A percentile compares a stretch with the other conserved stretches of the same genome.
These are phyloP conservation scores for Cadophora sp. DNA, from an alignment of 2,329 filamentous ascomycete species.

Conservation along the genomic window DNA sequence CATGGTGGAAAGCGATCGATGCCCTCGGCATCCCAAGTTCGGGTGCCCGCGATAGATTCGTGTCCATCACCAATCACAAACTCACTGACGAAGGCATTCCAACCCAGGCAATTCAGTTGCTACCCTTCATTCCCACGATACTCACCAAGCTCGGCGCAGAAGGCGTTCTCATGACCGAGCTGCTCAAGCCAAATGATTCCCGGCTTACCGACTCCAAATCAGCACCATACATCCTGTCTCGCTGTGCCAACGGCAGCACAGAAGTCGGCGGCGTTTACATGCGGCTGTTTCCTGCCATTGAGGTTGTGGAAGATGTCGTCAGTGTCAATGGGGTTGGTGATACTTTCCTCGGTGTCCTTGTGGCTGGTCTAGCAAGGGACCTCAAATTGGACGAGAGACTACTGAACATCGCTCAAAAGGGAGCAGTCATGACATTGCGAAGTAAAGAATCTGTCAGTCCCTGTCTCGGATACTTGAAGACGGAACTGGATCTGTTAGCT, in stretches of 20 bases:
- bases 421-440: slow-evolving; percentile 79
- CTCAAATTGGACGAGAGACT: slow-evolving; percentile 59
- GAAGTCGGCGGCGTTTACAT: slow-evolving; percentile 83
- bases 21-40: slow-evolving; percentile 75
- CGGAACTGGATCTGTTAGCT: slow-evolving; percentile 30
- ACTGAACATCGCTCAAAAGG: slow-evolving; percentile 81
- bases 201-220: slow-evolving; percentile 67
- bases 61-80: slow-evolving; percentile 67
- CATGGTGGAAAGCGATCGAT: slow-evolving; percentile 85
- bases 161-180: slow-evolving; percentile 69
- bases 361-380: slow-evolving; percentile 74
- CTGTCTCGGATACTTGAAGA: slow-evolving; percentile 48
- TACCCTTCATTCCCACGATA: slow-evolving; percentile 87
- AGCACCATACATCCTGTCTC: slow-evolving; percentile 74
- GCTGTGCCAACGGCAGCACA: slow-evolving; percentile 60
- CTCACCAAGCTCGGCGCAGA: slow-evolving; percentile 79
- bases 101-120: slow-evolving; percentile 80
- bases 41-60: slow-evolving; percentile 74
- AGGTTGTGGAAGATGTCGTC: slow-evolving; percentile 72
- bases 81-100: slow-evolving; percentile 84
- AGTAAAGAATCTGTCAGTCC: slow-evolving; percentile 72
- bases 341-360: slow-evolving; percentile 84
- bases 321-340: slow-evolving; percentile 96
- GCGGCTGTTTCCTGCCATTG: slow-evolving; percentile 66
- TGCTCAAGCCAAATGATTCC: slow-evolving; percentile 72